Evolutionary conservation across 352 stramenopile species (phyloP).

Genomic region (Plasmopara viticola): DNA sequence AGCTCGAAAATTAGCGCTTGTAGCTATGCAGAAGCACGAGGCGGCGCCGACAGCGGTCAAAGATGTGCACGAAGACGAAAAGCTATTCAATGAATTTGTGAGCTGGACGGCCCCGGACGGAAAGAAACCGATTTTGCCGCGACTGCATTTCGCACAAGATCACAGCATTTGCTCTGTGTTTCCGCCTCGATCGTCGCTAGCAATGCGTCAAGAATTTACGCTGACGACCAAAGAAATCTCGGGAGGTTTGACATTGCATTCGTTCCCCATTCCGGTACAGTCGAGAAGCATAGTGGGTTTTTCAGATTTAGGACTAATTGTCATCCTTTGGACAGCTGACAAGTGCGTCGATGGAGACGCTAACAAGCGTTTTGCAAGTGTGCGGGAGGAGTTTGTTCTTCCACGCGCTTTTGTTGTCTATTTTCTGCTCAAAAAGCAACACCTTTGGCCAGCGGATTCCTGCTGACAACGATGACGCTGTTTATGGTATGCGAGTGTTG

Average conservation of each 20-base stretch:
- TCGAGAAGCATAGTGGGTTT: background rate
- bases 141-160: constrained; percentile 70
- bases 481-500: constrained; percentile 39
- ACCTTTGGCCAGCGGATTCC: constrained; percentile 60
- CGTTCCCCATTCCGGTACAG: constrained; percentile 74
- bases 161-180: constrained; percentile 68
- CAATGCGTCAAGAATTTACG: constrained; percentile 74
- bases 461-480: constrained; percentile 51
- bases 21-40: constrained; percentile 50
- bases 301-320: constrained; percentile 4
- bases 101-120: constrained; percentile 60
- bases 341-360: constrained; percentile 52
- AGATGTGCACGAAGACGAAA: constrained; percentile 63
- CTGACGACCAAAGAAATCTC: constrained; percentile 85
- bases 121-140: constrained; percentile 58
- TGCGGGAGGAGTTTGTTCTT: constrained; percentile 84
- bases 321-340: constrained; percentile 28
- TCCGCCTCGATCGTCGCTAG: constrained; percentile 35
- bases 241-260: constrained; percentile 63
- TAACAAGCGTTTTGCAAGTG: constrained; percentile 69
- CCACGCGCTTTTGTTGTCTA: constrained; percentile 70
- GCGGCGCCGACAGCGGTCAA: constrained; percentile 15
- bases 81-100: constrained; percentile 81
- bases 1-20: constrained; percentile 67
- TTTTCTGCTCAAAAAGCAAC: constrained; percentile 64